These are phyloP conservation scores for Gossypium australe DNA, from an alignment of 345 rosid species.

Conservation along the genomic window DNA sequence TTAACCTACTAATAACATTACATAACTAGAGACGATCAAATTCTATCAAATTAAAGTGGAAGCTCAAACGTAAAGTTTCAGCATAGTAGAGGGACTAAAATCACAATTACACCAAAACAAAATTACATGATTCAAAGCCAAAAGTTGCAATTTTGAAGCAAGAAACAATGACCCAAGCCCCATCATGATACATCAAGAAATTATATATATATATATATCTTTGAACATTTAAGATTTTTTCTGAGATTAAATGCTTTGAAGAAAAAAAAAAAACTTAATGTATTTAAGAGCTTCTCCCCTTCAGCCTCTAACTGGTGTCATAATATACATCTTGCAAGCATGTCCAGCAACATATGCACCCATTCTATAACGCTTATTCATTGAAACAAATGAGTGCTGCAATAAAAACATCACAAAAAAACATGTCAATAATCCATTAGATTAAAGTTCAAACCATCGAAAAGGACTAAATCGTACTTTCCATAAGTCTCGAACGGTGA, in stretches of 20 bases:
- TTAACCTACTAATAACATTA: no score
- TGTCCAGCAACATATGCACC: conserved; percentile 31
- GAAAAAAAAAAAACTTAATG: background rate
- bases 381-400: conserved; percentile 31
- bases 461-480: conserved; percentile 21
- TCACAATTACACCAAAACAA: no score
- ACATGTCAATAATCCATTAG: background rate
- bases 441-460: background rate
- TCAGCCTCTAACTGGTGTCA: conserved; percentile 20
- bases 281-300: background rate
- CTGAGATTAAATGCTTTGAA: background rate
- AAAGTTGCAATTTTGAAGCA: no score
- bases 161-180: no score
- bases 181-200: no score
- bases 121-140: no score
- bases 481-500: conserved; percentile 41
- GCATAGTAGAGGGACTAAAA: no score
- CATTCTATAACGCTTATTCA: conserved; percentile 19
- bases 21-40: no score
- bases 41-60: no score
- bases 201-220: background rate
- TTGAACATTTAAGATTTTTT: background rate
- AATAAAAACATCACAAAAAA: background rate
- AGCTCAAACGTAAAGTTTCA: no score
- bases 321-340: conserved; percentile 36